These are phyloP conservation scores for Arthrobotrys sphaeroides DNA, from an alignment of 2,329 filamentous ascomycete genomes.

Conservation along the genomic window DNA sequence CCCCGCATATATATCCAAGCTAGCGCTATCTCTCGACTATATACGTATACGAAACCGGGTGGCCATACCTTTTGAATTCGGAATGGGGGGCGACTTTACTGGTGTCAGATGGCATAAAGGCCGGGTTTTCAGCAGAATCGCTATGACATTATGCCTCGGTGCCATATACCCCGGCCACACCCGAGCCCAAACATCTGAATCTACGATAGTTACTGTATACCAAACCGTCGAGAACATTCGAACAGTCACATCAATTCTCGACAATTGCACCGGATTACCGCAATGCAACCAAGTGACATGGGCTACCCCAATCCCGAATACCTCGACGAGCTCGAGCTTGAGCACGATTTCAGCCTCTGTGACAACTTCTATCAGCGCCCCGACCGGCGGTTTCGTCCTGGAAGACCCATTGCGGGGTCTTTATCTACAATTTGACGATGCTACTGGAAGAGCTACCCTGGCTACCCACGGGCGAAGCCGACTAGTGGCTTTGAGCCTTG, in stretches of 20 bases:
- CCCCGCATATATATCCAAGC: too few relatives aligned
- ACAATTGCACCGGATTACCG: neutral
- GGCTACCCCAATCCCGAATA: neutral
- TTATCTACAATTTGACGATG: constrained; percentile 3
- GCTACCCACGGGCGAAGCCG: neutral
- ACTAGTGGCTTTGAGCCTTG: neutral
- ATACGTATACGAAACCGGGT: too few relatives aligned
- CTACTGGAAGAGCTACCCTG: neutral
- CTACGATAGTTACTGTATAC: neutral
- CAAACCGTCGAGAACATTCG: neutral
- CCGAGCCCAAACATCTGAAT: neutral
- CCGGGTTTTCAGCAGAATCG: too few relatives aligned
- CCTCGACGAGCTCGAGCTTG: neutral
- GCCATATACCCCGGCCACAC: neutral
- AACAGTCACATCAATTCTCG: neutral
- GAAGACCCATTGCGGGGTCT: neutral
- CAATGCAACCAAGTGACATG: constrained; percentile 6
- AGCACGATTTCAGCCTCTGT: neutral
- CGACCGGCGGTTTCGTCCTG: neutral
- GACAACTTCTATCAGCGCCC: neutral
- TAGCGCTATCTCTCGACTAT: too few relatives aligned
- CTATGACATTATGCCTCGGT: neutral
- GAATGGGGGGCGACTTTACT: too few relatives aligned
- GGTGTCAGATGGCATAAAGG: too few relatives aligned
- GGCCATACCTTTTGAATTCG: too few relatives aligned